Evolutionary conservation across 345 rosid genomes (phyloP), one percentile per base, ranked within the genome.

Genomic region (Reutealis trisperma): DNA sequence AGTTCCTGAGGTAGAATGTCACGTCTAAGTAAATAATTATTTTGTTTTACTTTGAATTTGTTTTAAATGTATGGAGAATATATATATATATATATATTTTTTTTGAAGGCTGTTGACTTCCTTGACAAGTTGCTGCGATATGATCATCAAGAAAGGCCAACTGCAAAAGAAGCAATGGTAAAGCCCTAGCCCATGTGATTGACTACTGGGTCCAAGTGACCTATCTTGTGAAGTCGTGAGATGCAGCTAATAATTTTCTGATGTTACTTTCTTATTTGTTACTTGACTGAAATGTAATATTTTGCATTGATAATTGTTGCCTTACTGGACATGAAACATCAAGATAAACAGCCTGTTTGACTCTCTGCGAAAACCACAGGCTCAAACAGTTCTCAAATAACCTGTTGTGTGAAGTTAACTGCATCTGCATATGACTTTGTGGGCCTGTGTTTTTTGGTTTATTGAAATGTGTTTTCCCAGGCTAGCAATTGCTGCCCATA

Each of bases 151-250:
- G 99, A 96, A 84, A 93, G 99, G 86, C 99, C 91, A 58, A 93
- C 99, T 51, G 99, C 99, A 30, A 93, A 92, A 86, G 98, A 93
- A 84, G 99, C 99, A 65, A 95, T 95, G 99, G 98, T 93, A 84
- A 75, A 59, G 55, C 37, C 52, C 63, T 54, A 14, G 47, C 12
- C 49, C 25, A 14, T 30, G 10, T 14, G 6, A 6, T 65, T 18
- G 22, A 47, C 58, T 68, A 18, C 7, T 45, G 25, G 5, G 42
- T 16, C 51, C 59, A 27, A 27, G 2, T 37, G 41, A 0, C 41
- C 41, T 37, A 37, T 37, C 19, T 22, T 67, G 30, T 13, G 47
- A 32, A 64, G n/a, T 63, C 12, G 21, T 30, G 24, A 12, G 47
- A 6, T 47, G 10, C 41, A 21, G 16, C 10, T 24, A 67, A 45